Evolutionary conservation across 2,329 filamentous ascomycete species (phyloP).

Genomic region (Venturia nashicola): DNA sequence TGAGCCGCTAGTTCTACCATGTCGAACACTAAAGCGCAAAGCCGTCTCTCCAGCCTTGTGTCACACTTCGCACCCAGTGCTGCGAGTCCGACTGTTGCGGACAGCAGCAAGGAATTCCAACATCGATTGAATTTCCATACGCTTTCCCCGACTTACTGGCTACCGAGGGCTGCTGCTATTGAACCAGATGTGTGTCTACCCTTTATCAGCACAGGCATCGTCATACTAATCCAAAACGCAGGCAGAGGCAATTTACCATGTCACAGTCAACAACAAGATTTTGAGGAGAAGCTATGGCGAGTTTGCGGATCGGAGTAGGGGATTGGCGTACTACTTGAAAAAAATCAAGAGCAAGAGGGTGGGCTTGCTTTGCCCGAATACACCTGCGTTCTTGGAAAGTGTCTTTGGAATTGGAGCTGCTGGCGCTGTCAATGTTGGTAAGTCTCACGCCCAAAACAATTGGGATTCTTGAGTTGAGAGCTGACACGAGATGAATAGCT

Average conservation of each 20-base stretch:
- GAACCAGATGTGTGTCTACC: conserved; percentile 54
- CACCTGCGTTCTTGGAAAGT: conserved; percentile 82
- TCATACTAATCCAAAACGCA: conserved; percentile 16
- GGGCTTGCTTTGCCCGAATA: conserved; percentile 83
- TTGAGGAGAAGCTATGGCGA: conserved; percentile 69
- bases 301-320: conserved; percentile 73
- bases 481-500: conserved; percentile 21
- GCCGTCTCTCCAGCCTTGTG: conserved; percentile 25
- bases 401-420: conserved; percentile 71
- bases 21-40: background rate
- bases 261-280: conserved; percentile 63
- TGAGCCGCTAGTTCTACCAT: background rate
- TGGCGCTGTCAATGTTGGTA: conserved; percentile 62
- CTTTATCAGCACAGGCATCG: background rate
- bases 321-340: conserved; percentile 75
- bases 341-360: conserved; percentile 64
- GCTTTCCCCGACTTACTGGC: conserved; percentile 76
- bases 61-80: conserved; percentile 26
- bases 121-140: conserved; percentile 54
- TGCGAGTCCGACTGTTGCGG: conserved; percentile 15
- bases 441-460: conserved; percentile 10
- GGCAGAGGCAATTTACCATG: conserved; percentile 74
- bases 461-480: background rate
- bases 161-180: conserved; percentile 74
- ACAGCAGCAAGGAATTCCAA: conserved; percentile 31